A percentile compares a stretch with the other conserved stretches of the same genome.
Conservation (phyloP, 1,139 yeast genomes). For the Kodamaea anthophila region DNA sequence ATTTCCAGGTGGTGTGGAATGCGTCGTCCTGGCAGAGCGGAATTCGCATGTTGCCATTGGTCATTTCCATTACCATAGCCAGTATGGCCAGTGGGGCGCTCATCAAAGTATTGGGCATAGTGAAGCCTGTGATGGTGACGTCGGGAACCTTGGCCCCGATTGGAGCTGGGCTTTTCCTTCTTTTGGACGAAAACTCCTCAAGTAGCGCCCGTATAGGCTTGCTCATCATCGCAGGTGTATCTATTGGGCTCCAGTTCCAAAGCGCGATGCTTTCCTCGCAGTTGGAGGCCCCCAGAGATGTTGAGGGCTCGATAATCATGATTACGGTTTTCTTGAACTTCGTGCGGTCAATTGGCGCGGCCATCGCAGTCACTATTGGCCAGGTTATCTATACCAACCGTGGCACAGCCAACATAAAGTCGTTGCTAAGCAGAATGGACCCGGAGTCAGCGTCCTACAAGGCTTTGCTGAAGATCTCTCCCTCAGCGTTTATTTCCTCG, state of each 20-base stretch:
- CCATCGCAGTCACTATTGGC: conserved; percentile 41
- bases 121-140: conserved; percentile 42
- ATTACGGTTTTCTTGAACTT: conserved; percentile 46
- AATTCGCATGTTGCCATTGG: conserved; percentile 47
- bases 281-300: conserved; percentile 44
- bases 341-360: conserved; percentile 43
- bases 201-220: conserved; percentile 43
- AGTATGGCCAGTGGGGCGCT: conserved; percentile 43
- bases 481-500: conserved; percentile 20
- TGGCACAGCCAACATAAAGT: conserved; percentile 18
- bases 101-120: conserved; percentile 39
- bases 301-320: conserved; percentile 45
- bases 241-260: conserved; percentile 52
- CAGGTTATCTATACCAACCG: conserved; percentile 39
- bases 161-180: conserved; percentile 47
- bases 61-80: conserved; percentile 45
- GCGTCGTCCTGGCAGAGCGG: conserved; percentile 54
- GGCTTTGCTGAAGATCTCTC: conserved; percentile 14
- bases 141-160: conserved; percentile 41
- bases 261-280: conserved; percentile 48
- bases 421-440: conserved; percentile 12
- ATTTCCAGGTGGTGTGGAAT: conserved; percentile 48
- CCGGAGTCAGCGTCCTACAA: conserved; percentile 14
- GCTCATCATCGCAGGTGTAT: conserved; percentile 48
- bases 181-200: conserved; percentile 33